Conservation (phyloP, 1,139 yeast genomes). For the Suhomyces bokatorum region DNA sequence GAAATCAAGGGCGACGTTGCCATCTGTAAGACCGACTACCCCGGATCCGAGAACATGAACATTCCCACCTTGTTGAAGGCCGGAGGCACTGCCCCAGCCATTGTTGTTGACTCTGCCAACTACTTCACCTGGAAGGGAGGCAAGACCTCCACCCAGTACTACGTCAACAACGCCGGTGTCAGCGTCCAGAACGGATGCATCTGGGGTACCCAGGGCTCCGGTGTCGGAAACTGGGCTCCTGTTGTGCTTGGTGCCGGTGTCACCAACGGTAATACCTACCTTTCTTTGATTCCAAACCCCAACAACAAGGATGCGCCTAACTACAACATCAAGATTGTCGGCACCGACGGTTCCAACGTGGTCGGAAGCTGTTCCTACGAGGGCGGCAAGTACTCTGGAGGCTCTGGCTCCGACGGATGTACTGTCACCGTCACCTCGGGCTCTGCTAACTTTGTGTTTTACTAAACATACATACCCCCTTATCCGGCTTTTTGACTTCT, state of each 20-base stretch:
- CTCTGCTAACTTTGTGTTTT: slow-evolving; percentile 67
- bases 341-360: slow-evolving; percentile 51
- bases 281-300: slow-evolving; percentile 81
- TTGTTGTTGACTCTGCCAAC: slow-evolving; percentile 62
- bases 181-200: slow-evolving; percentile 70
- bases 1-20: slow-evolving; percentile 61
- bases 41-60: slow-evolving; percentile 87
- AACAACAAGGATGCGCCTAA: slow-evolving; percentile 63
- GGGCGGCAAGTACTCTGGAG: slow-evolving; percentile 61
- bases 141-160: slow-evolving; percentile 73
- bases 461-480: slow-evolving; percentile 29
- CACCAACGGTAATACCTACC: slow-evolving; percentile 60
- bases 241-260: slow-evolving; percentile 76
- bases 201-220: slow-evolving; percentile 68
- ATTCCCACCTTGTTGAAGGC: slow-evolving; percentile 70
- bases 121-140: slow-evolving; percentile 69
- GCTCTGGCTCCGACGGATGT: slow-evolving; percentile 67
- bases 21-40: slow-evolving; percentile 84
- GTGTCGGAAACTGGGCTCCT: slow-evolving; percentile 85
- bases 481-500: slow-evolving; percentile 7
- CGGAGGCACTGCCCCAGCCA: slow-evolving; percentile 56
- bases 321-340: slow-evolving; percentile 70
- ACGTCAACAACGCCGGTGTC: slow-evolving; percentile 81
- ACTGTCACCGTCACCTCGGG: slow-evolving; percentile 72
- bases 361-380: slow-evolving; percentile 65